Conservation (phyloP, 768 basidiomycete species). For the Lyophyllum decastes region DNA sequence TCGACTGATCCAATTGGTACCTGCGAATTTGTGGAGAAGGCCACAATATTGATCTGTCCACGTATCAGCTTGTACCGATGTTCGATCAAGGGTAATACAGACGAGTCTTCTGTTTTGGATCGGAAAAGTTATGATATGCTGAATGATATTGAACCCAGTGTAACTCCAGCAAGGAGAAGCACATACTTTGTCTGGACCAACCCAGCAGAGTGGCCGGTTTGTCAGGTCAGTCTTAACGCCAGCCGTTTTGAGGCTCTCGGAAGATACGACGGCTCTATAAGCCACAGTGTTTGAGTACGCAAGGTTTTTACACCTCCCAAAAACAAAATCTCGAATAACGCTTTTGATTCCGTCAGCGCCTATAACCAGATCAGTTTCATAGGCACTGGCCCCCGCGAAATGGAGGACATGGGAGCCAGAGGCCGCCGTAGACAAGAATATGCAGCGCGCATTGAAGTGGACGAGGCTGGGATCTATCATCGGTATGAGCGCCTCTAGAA, state of each 20-base stretch:
- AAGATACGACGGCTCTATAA: conserved; percentile 49
- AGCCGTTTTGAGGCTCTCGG: conserved; percentile 36
- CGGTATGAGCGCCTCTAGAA: conserved; percentile 48
- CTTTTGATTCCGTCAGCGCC: conserved; percentile 60
- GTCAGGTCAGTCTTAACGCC: conserved; percentile 43
- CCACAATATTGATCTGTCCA: conserved; percentile 47
- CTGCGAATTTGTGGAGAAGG: conserved; percentile 35
- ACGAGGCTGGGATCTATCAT: conserved; percentile 40
- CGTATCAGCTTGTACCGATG: not conserved
- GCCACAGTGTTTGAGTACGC: conserved; percentile 48
- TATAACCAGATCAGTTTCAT: conserved; percentile 49
- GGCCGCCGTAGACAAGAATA: conserved; percentile 27
- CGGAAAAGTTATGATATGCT: conserved; percentile 58
- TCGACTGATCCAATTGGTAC: conserved; percentile 27
- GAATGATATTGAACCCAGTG: not conserved
- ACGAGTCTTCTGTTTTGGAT: conserved; percentile 45
- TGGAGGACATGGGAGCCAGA: conserved; percentile 34
- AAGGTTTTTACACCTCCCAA: conserved; percentile 25
- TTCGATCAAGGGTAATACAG: conserved; percentile 5
- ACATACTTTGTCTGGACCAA: conserved; percentile 47
- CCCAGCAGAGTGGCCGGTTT: conserved; percentile 38
- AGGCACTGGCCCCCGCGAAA: conserved; percentile 50
- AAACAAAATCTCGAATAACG: conserved; percentile 38
- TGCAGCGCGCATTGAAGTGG: conserved; percentile 55
- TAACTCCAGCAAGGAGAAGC: not conserved